Conservation (phyloP, 2,329 filamentous ascomycete genomes). For the Phoma sp. region DNA sequence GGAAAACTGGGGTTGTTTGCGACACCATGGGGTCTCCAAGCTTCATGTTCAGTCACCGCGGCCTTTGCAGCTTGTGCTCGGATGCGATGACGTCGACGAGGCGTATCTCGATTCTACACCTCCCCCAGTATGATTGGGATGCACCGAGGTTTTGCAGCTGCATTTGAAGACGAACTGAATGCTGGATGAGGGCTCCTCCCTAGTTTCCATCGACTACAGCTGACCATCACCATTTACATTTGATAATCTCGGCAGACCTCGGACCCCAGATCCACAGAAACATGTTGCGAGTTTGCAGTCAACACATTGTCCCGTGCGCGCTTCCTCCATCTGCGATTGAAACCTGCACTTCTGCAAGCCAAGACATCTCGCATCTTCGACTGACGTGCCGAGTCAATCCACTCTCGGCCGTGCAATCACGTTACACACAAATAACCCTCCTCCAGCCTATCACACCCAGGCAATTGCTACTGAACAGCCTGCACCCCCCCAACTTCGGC, state of each 20-base stretch:
- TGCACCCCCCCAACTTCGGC: conserved; percentile 1
- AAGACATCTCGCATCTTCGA: conserved; percentile 4
- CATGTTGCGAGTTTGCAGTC: conserved; percentile 19
- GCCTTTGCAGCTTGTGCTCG: conserved; percentile 7
- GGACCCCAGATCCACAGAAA: conserved; percentile 25
- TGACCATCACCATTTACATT: background rate
- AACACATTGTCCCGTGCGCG: conserved; percentile 6
- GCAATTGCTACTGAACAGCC: background rate
- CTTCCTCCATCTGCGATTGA: background rate
- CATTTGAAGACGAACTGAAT: background rate
- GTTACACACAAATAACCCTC: background rate
- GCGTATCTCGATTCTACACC: background rate
- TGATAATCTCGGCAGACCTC: conserved; percentile 19
- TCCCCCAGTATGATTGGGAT: background rate
- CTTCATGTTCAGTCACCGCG: conserved; percentile 13
- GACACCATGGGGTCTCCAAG: conserved; percentile 19
- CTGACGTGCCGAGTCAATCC: background rate
- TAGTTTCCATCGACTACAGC: background rate
- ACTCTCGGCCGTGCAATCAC: background rate
- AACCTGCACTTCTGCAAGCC: conserved; percentile 4
- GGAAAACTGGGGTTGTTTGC: conserved; percentile 25
- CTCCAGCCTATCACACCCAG: background rate
- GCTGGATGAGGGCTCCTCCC: too few relatives aligned
- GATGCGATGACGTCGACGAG: conserved; percentile 9
- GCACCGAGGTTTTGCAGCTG: too few relatives aligned